Percentiles rank a stretch among this genome's conserved stretches.
Conservation (phyloP, 192 early-diverging fungal genomes). For the Coemansia aciculifera region DNA sequence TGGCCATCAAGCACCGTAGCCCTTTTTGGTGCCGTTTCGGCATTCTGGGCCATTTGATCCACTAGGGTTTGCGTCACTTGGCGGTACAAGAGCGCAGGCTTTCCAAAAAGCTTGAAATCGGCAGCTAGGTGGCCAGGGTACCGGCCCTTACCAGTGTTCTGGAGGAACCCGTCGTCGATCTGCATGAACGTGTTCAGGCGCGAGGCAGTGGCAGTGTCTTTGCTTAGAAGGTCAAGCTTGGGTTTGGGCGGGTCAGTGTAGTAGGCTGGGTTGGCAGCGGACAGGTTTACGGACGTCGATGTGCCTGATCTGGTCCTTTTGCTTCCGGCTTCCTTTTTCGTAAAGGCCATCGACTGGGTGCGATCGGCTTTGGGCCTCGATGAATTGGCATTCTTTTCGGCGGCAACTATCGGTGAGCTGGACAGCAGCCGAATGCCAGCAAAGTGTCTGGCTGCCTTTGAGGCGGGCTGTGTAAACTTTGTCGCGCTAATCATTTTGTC, state of each 20-base stretch:
- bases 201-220: conserved; percentile 18
- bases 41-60: conserved; percentile 16
- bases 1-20: conserved; percentile 41
- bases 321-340: conserved; percentile 16
- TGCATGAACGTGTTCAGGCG: conserved; percentile 30
- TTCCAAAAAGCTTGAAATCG: conserved; percentile 50
- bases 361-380: conserved; percentile 27
- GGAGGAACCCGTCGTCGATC: conserved; percentile 24
- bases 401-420: neutral
- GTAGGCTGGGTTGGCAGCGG: conserved; percentile 35
- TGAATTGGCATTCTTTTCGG: conserved; percentile 1
- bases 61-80: conserved; percentile 30
- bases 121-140: conserved; percentile 33
- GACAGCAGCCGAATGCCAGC: neutral
- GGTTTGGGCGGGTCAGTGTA: conserved; percentile 17
- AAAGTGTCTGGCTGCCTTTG: conserved; percentile 1
- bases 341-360: conserved; percentile 42
- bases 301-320: conserved; percentile 33
- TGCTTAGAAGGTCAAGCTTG: conserved; percentile 14
- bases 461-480: conserved; percentile 1
- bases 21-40: conserved; percentile 14
- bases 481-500: conserved; percentile 6
- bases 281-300: conserved; percentile 38
- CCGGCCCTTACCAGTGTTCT: conserved; percentile 26
- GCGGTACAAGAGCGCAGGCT: conserved; percentile 48